Percentiles rank a stretch among this genome's conserved stretches.
Evolutionary conservation across 2,329 filamentous ascomycete genomes (phyloP).

Genomic region (Clonostachys chloroleuca): DNA sequence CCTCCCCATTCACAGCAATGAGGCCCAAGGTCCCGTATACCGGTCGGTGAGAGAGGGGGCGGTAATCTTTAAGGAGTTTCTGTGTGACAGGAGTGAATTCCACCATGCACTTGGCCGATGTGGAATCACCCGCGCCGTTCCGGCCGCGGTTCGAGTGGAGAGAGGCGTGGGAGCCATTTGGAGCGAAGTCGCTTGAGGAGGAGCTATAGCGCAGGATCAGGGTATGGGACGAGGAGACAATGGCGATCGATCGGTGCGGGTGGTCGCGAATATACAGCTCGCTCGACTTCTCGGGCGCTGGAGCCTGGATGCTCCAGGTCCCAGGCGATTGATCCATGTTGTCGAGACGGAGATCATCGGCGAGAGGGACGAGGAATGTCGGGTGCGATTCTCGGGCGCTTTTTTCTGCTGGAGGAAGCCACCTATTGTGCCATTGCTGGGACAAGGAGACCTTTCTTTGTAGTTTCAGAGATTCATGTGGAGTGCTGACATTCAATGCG

Average conservation of each 20-base stretch:
- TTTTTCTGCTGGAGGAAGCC: too few relatives aligned
- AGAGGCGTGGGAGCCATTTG: conserved; percentile 55
- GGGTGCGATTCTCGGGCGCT: too few relatives aligned
- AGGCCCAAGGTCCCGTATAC: conserved; percentile 85
- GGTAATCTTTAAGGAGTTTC: conserved; percentile 70
- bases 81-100: conserved; percentile 68
- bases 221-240: conserved; percentile 74
- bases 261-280: conserved; percentile 82
- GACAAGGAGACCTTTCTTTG: too few relatives aligned
- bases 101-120: conserved; percentile 72
- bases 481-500: too few relatives aligned
- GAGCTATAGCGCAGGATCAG: conserved; percentile 80
- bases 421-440: too few relatives aligned
- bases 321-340: conserved; percentile 44
- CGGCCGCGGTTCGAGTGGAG: conserved; percentile 37
- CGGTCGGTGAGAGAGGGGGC: conserved; percentile 66
- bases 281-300: conserved; percentile 57
- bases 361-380: neutral
- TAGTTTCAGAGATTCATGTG: too few relatives aligned
- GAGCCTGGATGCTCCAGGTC: conserved; percentile 40
- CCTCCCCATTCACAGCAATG: conserved; percentile 77
- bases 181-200: conserved; percentile 52
- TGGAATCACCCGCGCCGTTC: conserved; percentile 20
- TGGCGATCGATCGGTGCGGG: conserved; percentile 81
- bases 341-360: conserved; percentile 6